Evolutionary conservation across 352 stramenopile genomes (phyloP).

Genomic region (Phytophthora agathidicida): DNA sequence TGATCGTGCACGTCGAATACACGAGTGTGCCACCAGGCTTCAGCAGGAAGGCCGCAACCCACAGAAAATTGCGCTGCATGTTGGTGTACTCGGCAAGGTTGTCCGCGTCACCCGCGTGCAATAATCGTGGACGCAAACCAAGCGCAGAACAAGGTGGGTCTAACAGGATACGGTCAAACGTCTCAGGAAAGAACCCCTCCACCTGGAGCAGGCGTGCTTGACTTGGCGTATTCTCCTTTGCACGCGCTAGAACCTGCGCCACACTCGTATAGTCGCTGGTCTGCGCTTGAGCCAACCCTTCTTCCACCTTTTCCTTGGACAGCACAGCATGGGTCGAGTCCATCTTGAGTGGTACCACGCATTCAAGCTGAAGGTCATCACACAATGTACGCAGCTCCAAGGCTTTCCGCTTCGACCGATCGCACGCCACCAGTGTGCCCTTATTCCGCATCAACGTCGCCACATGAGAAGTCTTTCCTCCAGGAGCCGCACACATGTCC

Average conservation of each 20-base stretch:
- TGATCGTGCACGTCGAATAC: conserved; percentile 96
- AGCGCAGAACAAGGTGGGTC: conserved; percentile 94
- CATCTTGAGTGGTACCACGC: conserved; percentile 65
- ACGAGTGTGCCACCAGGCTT: conserved; percentile 92
- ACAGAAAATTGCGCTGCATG: conserved; percentile 91
- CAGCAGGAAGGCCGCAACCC: conserved; percentile 88
- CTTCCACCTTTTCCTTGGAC: conserved; percentile 42
- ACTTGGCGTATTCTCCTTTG: conserved; percentile 42
- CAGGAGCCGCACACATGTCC: conserved; percentile 94
- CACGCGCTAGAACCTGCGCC: conserved; percentile 62
- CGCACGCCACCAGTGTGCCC: conserved; percentile 85
- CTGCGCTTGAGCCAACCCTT: background rate
- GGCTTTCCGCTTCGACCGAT: conserved; percentile 92
- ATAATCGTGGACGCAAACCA: conserved; percentile 91
- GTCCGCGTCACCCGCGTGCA: conserved; percentile 73
- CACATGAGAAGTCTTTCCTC: conserved; percentile 94
- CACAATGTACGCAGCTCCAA: conserved; percentile 84
- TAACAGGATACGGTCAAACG: conserved; percentile 94
- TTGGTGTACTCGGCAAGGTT: conserved; percentile 82
- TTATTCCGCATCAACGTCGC: conserved; percentile 92
- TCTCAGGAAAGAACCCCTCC: conserved; percentile 90
- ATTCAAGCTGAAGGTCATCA: conserved; percentile 59
- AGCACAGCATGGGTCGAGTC: conserved; percentile 91
- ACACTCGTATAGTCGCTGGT: conserved; percentile 45
- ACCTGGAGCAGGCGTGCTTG: conserved; percentile 81